A percentile compares a stretch with the other conserved stretches of the same genome.
phyloP scores from a whole-genome alignment of 1,284 basidiomycete genomes.

The Mycosarcoma mackinlayi region DNA sequence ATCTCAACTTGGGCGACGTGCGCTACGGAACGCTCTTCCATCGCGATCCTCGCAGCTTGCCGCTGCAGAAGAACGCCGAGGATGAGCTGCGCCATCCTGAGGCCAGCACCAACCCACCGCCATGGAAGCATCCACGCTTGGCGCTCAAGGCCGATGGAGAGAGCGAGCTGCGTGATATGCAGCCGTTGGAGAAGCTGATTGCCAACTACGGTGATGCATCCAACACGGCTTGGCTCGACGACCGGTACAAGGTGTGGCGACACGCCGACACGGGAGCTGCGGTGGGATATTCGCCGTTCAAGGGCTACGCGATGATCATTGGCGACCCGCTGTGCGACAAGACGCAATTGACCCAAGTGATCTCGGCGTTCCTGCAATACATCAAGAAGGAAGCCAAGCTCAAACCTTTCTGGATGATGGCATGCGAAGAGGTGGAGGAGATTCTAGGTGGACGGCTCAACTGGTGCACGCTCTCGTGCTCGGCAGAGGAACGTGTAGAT shows the following conservation, averaged over 20 bases:
- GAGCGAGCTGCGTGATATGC: conserved; percentile 54
- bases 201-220: conserved; percentile 74
- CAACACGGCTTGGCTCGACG: conserved; percentile 74
- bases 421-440: conserved; percentile 71
- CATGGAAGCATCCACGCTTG: conserved; percentile 47
- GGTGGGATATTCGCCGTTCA: conserved; percentile 70
- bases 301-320: conserved; percentile 71
- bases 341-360: conserved; percentile 70
- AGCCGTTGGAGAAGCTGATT: conserved; percentile 70
- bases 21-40: conserved; percentile 65
- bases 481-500: conserved; percentile 73
- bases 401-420: conserved; percentile 73
- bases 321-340: conserved; percentile 73
- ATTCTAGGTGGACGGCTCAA: conserved; percentile 71
- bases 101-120: conserved; percentile 61
- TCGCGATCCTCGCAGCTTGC: conserved; percentile 64
- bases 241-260: conserved; percentile 74
- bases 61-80: conserved; percentile 34
- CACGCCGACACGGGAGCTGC: conserved; percentile 72
- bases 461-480: conserved; percentile 73
- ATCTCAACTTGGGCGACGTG: conserved; percentile 66
- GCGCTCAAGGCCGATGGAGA: conserved; percentile 32
- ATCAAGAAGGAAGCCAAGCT: conserved; percentile 69
- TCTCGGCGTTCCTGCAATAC: conserved; percentile 70
- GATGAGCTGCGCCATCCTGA: conserved; percentile 61